phyloP scores from a whole-genome alignment of 139 green algal species.

The Chlamydomonas sp. region DNA sequence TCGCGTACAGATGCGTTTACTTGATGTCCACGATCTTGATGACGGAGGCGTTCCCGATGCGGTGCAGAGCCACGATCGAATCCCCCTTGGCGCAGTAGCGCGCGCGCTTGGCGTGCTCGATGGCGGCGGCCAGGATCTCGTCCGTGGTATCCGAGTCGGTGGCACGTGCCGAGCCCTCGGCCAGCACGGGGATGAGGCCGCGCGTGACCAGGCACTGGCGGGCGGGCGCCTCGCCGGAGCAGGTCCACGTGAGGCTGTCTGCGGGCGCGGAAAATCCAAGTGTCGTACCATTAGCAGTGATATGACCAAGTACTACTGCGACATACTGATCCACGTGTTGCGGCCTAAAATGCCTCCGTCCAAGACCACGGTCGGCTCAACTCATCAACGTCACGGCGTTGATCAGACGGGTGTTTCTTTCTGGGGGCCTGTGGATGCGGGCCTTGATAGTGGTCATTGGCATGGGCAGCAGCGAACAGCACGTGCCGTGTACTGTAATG shows the following conservation, averaged over 20 bases:
- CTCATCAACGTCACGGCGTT: too few species aligned
- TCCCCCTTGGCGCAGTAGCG: constrained; percentile 84
- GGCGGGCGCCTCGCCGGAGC: constrained; percentile 84
- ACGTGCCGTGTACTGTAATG: too few species aligned
- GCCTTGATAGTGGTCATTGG: too few species aligned
- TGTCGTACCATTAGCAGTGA: not conserved
- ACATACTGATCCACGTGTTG: too few species aligned
- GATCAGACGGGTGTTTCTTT: too few species aligned
- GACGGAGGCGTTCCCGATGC: constrained; percentile 95
- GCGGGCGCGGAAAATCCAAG: constrained; percentile 1
- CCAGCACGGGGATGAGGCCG: constrained; percentile 91
- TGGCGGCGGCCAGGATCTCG: constrained; percentile 89
- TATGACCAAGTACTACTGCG: not conserved
- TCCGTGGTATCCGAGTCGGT: constrained; percentile 94
- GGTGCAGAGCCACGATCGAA: constrained; percentile 92
- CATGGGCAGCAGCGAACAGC: too few species aligned
- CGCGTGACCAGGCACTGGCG: constrained; percentile 89
- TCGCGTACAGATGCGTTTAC: not conserved
- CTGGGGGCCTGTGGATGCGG: too few species aligned
- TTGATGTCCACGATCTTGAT: constrained; percentile 92
- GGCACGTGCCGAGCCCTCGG: constrained; percentile 88
- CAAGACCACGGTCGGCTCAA: too few species aligned
- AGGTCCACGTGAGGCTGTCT: constrained; percentile 92
- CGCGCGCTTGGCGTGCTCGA: constrained; percentile 83
- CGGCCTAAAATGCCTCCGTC: too few species aligned